Percentiles rank a stretch among this genome's conserved stretches.
These are phyloP conservation scores for Colletotrichum tabaci DNA, from an alignment of 2,329 filamentous ascomycete species.

Conservation along the genomic window DNA sequence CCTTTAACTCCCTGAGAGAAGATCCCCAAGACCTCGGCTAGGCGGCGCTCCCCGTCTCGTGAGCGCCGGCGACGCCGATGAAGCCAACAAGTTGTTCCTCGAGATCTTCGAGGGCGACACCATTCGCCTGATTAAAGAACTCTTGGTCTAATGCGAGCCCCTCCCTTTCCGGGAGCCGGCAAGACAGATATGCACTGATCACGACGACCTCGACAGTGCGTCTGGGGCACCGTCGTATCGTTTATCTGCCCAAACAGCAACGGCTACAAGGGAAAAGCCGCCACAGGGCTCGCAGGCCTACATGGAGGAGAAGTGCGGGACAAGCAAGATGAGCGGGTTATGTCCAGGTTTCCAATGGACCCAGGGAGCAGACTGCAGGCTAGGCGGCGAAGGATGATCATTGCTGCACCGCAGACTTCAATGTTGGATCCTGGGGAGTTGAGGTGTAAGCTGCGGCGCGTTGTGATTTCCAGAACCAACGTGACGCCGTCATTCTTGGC, in stretches of 20 bases:
- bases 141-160: background rate
- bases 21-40: background rate
- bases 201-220: background rate
- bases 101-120: background rate
- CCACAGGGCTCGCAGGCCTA: background rate
- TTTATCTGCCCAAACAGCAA: slow-evolving; percentile 1
- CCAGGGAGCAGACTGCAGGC: background rate
- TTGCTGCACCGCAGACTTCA: background rate
- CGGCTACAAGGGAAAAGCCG: background rate
- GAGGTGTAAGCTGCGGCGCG: background rate
- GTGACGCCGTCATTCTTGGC: background rate
- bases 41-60: background rate
- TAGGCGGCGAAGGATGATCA: background rate
- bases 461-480: background rate
- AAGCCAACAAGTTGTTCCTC: slow-evolving; percentile 5
- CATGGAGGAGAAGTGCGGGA: background rate
- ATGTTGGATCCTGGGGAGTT: background rate
- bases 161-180: too few species aligned
- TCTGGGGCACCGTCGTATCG: background rate
- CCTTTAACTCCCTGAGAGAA: background rate
- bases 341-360: slow-evolving; percentile 3
- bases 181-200: background rate
- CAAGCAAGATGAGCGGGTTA: slow-evolving; percentile 6
- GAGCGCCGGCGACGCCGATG: slow-evolving; percentile 1
- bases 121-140: background rate